Conservation (phyloP, 495 filamentous ascomycete genomes). For the Trichocladium uniseriatum region DNA sequence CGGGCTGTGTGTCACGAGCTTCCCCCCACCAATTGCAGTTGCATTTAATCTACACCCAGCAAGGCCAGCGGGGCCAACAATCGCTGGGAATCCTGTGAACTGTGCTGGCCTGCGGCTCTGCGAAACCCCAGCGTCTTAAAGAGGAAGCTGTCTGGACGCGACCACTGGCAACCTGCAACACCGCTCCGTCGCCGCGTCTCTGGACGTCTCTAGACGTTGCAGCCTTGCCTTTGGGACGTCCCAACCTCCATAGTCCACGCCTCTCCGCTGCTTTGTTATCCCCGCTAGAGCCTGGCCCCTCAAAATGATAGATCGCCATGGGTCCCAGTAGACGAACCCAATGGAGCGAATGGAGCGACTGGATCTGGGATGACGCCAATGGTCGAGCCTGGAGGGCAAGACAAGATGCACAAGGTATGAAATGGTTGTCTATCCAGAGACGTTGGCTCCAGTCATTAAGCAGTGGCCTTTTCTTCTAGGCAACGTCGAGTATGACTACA, state of each 20-base stretch:
- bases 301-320: slow-evolving; percentile 17
- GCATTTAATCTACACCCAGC: slow-evolving; percentile 23
- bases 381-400: slow-evolving; percentile 1
- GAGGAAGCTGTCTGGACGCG: background rate
- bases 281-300: slow-evolving; percentile 5
- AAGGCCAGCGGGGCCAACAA: slow-evolving; percentile 5
- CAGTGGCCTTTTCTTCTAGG: slow-evolving; percentile 1
- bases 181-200: background rate
- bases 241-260: too few relatives aligned
- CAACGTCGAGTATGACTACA: slow-evolving; percentile 4
- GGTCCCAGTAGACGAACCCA: slow-evolving; percentile 6
- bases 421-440: too few relatives aligned
- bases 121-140: background rate
- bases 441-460: background rate
- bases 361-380: slow-evolving; percentile 3
- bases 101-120: slow-evolving; percentile 1
- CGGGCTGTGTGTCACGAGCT: slow-evolving; percentile 20
- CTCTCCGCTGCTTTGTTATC: background rate
- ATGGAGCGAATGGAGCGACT: slow-evolving; percentile 15
- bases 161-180: background rate
- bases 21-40: slow-evolving; percentile 19
- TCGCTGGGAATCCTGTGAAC: slow-evolving; percentile 3
- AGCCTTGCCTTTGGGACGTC: background rate
- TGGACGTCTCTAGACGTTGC: too few relatives aligned
- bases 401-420: slow-evolving; percentile 10